phyloP scores from a whole-genome alignment of 148 eudicot species.

The Simmondsia chinensis region DNA sequence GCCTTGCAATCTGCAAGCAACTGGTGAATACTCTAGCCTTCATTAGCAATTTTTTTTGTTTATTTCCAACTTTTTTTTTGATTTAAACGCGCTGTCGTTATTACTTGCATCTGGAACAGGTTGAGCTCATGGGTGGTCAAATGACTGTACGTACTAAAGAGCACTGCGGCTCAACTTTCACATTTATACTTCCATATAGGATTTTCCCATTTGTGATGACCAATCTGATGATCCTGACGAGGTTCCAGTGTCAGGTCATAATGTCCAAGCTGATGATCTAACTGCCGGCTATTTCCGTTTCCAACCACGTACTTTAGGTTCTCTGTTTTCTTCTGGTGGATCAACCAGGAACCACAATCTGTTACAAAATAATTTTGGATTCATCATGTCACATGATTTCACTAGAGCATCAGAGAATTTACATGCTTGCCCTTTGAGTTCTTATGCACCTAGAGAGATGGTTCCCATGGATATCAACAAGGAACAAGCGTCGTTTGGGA shows the following conservation, averaged over 20 bases:
- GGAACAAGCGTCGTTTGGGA: constrained; percentile 11
- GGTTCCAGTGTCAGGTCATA: constrained; percentile 22
- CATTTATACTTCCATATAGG: constrained; percentile 41
- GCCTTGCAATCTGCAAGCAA: constrained; percentile 95
- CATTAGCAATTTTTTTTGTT: too few relatives aligned
- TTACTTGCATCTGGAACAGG: too few relatives aligned
- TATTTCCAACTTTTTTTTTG: too few relatives aligned
- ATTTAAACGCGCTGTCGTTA: too few relatives aligned
- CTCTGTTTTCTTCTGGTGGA: constrained; percentile 28
- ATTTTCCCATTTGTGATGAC: constrained; percentile 15
- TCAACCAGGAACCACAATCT: constrained; percentile 22
- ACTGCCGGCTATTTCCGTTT: constrained; percentile 32
- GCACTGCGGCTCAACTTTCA: constrained; percentile 58
- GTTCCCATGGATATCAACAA: constrained; percentile 3
- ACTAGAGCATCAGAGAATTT: constrained; percentile 10
- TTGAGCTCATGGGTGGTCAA: constrained; percentile 92
- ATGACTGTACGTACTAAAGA: constrained; percentile 70
- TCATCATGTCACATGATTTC: constrained; percentile 7
- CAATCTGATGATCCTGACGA: constrained; percentile 44
- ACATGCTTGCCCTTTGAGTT: constrained; percentile 6
- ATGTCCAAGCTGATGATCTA: constrained; percentile 16
- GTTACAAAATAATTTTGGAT: constrained; percentile 8
- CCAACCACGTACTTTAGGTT: constrained; percentile 33
- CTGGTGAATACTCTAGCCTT: too few relatives aligned
- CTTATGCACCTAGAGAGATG: constrained; percentile 12